Percentiles rank a stretch among this genome's conserved stretches.
phyloP scores from a whole-genome alignment of 441 rosid species.

The Kokia cookei region DNA sequence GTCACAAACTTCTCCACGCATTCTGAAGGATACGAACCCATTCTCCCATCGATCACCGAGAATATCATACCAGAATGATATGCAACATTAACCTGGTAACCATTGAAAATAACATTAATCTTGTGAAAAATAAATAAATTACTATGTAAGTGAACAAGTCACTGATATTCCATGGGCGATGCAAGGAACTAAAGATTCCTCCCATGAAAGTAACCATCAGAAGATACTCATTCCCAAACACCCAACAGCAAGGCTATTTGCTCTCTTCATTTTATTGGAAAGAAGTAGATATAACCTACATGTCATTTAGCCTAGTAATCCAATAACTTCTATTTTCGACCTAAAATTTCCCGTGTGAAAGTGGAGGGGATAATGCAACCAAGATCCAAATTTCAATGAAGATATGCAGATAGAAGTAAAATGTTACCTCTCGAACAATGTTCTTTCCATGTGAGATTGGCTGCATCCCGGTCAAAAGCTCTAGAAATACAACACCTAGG shows the following conservation, averaged over 20 bases:
- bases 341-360: neutral
- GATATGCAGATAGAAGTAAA: neutral
- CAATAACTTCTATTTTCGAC: neutral
- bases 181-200: neutral
- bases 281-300: constrained; percentile 1
- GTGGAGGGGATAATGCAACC: neutral
- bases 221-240: neutral
- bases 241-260: neutral
- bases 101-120: neutral
- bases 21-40: constrained; percentile 89
- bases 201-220: neutral
- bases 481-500: constrained; percentile 90
- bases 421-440: constrained; percentile 86
- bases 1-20: constrained; percentile 73
- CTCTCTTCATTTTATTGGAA: neutral
- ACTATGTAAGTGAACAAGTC: neutral
- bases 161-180: neutral
- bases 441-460: constrained; percentile 93
- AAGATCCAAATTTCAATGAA: neutral
- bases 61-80: constrained; percentile 69
- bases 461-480: constrained; percentile 91
- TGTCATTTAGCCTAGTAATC: neutral
- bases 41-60: constrained; percentile 68
- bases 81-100: constrained; percentile 31
- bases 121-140: neutral